These are phyloP conservation scores for Colletotrichum sp. DNA, from an alignment of 2,329 filamentous ascomycete species.

Conservation along the genomic window DNA sequence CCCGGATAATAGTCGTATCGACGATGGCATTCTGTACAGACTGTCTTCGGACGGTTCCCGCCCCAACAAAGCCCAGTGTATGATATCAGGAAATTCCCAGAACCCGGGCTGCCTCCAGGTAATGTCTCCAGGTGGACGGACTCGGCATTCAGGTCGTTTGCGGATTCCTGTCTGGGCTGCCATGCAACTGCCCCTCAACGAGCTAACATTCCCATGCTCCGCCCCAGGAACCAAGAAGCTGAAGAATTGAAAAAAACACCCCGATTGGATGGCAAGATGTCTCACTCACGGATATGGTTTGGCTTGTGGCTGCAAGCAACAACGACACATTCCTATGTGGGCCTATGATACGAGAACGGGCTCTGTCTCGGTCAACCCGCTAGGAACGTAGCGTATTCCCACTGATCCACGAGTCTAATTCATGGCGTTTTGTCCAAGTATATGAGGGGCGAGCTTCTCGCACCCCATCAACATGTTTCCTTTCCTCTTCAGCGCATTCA, in stretches of 20 bases:
- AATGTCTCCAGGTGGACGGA: not conserved
- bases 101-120: not conserved
- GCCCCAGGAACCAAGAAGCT: not conserved
- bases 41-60: not conserved
- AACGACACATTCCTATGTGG: slow-evolving; percentile 2
- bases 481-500: not conserved
- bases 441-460: not conserved
- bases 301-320: slow-evolving; percentile 8
- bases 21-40: not conserved
- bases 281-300: slow-evolving; percentile 2
- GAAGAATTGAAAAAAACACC: not conserved
- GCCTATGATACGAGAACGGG: not conserved
- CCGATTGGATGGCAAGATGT: not conserved
- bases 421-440: not conserved
- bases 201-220: not conserved
- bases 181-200: not conserved
- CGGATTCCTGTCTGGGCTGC: not conserved
- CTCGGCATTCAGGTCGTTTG: not conserved
- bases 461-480: not conserved
- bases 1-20: not conserved
- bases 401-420: not conserved
- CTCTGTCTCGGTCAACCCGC: not conserved
- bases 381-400: not conserved
- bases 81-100: not conserved
- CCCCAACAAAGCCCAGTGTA: not conserved